A percentile compares a stretch with the other conserved stretches of the same genome.
phyloP scores from a whole-genome alignment of 2,329 filamentous ascomycete genomes.

The Colletotrichum sp. region DNA sequence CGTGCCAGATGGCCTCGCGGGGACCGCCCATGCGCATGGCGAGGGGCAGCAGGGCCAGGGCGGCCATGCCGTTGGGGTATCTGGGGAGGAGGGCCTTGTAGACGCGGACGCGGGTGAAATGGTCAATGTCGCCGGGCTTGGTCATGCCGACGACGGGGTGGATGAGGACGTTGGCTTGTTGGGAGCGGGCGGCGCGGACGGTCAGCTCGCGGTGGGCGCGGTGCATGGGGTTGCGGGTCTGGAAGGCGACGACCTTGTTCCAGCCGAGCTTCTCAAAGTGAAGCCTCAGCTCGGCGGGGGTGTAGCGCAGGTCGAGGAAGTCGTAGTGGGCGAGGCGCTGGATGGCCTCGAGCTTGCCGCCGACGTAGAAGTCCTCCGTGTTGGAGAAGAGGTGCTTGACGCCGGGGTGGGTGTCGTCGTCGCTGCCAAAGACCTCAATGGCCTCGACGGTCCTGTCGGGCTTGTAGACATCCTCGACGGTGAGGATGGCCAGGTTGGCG shows the following conservation, averaged over 20 bases:
- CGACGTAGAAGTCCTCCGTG: slow-evolving; percentile 87
- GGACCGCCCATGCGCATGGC: slow-evolving; percentile 99
- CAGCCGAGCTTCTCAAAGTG: slow-evolving; percentile 99
- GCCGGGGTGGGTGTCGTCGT: slow-evolving; percentile 88
- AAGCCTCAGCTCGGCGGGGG: slow-evolving; percentile 88
- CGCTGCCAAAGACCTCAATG: slow-evolving; percentile 90
- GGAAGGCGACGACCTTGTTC: slow-evolving; percentile 97
- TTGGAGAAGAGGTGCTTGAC: slow-evolving; percentile 86
- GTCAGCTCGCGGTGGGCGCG: slow-evolving; percentile 97
- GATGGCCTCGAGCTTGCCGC: slow-evolving; percentile 94
- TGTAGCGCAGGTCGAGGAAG: slow-evolving; percentile 95
- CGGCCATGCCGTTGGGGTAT: slow-evolving; percentile 99
- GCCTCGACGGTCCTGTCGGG: slow-evolving; percentile 95
- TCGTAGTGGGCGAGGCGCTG: slow-evolving; percentile 98
- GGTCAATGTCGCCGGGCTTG: slow-evolving; percentile 99
- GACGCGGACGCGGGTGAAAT: slow-evolving; percentile 98
- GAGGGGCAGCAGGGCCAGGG: slow-evolving; percentile 89
- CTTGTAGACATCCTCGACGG: slow-evolving; percentile 92
- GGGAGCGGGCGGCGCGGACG: slow-evolving; percentile 91
- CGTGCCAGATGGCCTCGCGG: slow-evolving; percentile 98
- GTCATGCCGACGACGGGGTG: slow-evolving; percentile 98
- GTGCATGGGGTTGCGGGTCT: slow-evolving; percentile 99
- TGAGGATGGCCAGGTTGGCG: slow-evolving; percentile 93
- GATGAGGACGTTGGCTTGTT: slow-evolving; percentile 98
- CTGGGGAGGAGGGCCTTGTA: slow-evolving; percentile 96